phyloP scores from a whole-genome alignment of 176 grass and related monocot genomes.

The Oryza officinalis region DNA sequence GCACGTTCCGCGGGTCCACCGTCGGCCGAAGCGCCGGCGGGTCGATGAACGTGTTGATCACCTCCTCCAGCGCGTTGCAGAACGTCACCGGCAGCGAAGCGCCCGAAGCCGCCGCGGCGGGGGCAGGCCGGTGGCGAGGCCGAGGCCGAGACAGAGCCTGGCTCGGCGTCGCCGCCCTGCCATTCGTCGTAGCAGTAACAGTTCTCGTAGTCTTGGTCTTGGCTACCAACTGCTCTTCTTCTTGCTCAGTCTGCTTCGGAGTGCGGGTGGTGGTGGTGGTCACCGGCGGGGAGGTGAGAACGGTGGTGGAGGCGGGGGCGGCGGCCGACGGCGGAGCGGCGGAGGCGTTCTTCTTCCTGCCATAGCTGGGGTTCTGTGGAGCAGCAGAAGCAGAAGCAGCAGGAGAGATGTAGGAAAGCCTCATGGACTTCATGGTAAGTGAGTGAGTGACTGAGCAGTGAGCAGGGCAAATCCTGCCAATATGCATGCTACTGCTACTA shows the following conservation, averaged over 20 bases:
- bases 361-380: slow-evolving; percentile 22
- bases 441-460: background rate
- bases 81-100: slow-evolving; percentile 54
- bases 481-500: background rate
- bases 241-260: slow-evolving; percentile 4
- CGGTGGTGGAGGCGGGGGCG: slow-evolving; percentile 18
- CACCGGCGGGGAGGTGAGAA: slow-evolving; percentile 35
- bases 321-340: slow-evolving; percentile 33
- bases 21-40: slow-evolving; percentile 70
- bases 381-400: slow-evolving; percentile 33
- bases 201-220: background rate
- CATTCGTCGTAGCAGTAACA: background rate
- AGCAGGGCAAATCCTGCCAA: background rate
- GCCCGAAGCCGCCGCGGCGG: background rate
- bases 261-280: background rate
- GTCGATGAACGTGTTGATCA: slow-evolving; percentile 92
- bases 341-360: slow-evolving; percentile 31
- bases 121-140: slow-evolving; percentile 17
- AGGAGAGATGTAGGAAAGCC: slow-evolving; percentile 40
- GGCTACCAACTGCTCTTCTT: slow-evolving; percentile 16
- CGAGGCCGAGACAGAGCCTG: background rate
- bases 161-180: slow-evolving; percentile 7
- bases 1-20: slow-evolving; percentile 77
- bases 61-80: slow-evolving; percentile 81
- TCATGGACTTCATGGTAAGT: slow-evolving; percentile 12